Evolutionary conservation across 139 green algal genomes (phyloP).

Genomic region (Picochlorum sp.): DNA sequence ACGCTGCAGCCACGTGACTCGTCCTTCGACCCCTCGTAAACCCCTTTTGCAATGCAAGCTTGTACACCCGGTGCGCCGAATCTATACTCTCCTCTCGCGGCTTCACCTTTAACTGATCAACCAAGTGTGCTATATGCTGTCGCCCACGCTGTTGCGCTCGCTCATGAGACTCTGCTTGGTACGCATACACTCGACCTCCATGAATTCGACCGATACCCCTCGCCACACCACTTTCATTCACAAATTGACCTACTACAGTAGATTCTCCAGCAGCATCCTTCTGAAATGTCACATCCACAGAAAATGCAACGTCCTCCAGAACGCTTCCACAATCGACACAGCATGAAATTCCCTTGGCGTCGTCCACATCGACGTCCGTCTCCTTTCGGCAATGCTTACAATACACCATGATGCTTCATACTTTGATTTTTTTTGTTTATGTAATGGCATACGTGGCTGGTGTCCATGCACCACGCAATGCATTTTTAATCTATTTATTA

Average conservation of each 20-base stretch:
- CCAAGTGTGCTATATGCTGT: constrained; percentile 62
- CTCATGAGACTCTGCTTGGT: constrained; percentile 79
- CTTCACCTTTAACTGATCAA: constrained; percentile 72
- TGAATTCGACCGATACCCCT: constrained; percentile 51
- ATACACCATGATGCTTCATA: constrained; percentile 34
- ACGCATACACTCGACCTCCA: constrained; percentile 62
- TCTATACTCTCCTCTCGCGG: constrained; percentile 67
- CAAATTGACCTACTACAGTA: constrained; percentile 73
- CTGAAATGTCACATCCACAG: constrained; percentile 73
- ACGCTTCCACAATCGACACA: constrained; percentile 82
- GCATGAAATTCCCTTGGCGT: constrained; percentile 70
- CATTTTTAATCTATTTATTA: too few species aligned
- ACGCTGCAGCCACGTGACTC: constrained; percentile 83
- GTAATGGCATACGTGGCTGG: too few species aligned
- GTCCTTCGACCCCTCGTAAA: constrained; percentile 89
- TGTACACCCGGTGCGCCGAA: constrained; percentile 62
- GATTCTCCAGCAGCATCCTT: constrained; percentile 72
- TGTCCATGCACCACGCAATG: too few species aligned
- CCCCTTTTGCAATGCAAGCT: constrained; percentile 76
- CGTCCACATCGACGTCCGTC: constrained; percentile 59
- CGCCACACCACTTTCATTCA: constrained; percentile 54
- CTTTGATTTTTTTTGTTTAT: too few species aligned
- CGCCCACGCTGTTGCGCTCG: constrained; percentile 59
- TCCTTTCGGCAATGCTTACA: constrained; percentile 38
- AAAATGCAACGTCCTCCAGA: constrained; percentile 82